Evolutionary conservation across 1,284 basidiomycete genomes (phyloP).

Genomic region (Paramarasmius palmivorus): DNA sequence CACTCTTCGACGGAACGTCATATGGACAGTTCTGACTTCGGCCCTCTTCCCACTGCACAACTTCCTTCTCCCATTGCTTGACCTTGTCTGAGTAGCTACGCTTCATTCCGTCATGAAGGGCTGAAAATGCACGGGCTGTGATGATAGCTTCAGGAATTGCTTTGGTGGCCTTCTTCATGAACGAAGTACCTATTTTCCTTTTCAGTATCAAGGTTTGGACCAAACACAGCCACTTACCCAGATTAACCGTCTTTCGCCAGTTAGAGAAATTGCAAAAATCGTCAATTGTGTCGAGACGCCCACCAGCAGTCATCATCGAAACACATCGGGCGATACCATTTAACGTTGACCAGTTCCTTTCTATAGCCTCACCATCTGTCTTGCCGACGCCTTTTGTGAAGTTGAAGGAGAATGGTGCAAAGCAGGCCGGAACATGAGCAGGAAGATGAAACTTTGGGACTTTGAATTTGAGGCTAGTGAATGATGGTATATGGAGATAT

Average conservation of each 20-base stretch:
- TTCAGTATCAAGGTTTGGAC: not conserved
- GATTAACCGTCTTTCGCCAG: not conserved
- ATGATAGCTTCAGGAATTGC: not conserved
- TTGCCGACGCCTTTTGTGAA: constrained; percentile 10
- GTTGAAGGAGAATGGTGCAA: constrained; percentile 16
- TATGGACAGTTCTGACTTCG: not conserved
- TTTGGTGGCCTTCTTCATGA: not conserved
- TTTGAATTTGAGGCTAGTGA: constrained; percentile 2
- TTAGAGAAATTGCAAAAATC: constrained; percentile 10
- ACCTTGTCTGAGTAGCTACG: not conserved
- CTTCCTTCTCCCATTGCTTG: not conserved
- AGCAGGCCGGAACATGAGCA: constrained; percentile 4
- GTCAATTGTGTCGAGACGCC: constrained; percentile 19
- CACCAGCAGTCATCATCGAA: constrained; percentile 17
- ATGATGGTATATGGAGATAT: not conserved
- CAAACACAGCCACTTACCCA: constrained; percentile 4
- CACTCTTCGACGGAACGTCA: not conserved
- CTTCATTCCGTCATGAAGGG: not conserved
- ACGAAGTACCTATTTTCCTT: not conserved
- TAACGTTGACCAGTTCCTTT: constrained; percentile 16
- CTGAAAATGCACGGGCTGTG: not conserved
- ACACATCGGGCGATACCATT: constrained; percentile 16
- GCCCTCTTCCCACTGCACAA: not conserved
- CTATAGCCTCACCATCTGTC: constrained; percentile 18
- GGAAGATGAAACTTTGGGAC: constrained; percentile 13